A percentile compares a stretch with the other conserved stretches of the same genome.
These are phyloP conservation scores for Schwanniomyces pseudopolymorphus DNA, from an alignment of 805 yeast species.

Conservation along the genomic window DNA sequence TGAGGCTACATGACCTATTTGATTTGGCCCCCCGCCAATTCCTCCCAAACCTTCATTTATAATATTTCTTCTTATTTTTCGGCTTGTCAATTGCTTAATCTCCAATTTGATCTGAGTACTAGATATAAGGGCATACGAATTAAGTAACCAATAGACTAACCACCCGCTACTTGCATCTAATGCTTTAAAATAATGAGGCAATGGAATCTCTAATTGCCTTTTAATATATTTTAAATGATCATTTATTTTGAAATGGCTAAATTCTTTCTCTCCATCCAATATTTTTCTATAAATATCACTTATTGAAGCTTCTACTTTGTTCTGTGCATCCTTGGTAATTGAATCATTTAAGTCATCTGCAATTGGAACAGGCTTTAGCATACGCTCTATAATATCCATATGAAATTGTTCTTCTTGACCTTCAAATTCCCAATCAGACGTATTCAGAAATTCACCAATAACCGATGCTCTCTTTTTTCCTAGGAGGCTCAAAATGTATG, in stretches of 20 bases:
- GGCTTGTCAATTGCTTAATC: conserved; percentile 17
- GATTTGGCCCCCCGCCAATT: conserved; percentile 83
- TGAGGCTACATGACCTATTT: conserved; percentile 80
- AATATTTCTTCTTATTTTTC: conserved; percentile 25
- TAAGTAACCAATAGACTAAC: conserved; percentile 83
- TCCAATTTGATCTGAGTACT: conserved; percentile 25
- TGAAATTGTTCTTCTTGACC: conserved; percentile 11
- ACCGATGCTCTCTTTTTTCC: conserved; percentile 11
- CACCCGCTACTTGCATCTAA: conserved; percentile 92
- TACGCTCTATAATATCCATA: conserved; percentile 6
- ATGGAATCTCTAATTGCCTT: conserved; percentile 36
- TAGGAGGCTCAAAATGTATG: conserved; percentile 18
- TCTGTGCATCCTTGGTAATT: conserved; percentile 38
- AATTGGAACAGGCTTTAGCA: conserved; percentile 13
- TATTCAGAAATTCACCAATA: not conserved
- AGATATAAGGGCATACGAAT: conserved; percentile 31
- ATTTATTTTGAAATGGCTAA: conserved; percentile 16
- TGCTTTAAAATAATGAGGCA: conserved; percentile 52
- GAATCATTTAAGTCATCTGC: conserved; percentile 28
- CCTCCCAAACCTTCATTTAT: conserved; percentile 48
- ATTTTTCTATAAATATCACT: conserved; percentile 27
- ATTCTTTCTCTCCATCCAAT: conserved; percentile 9
- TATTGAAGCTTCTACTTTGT: conserved; percentile 27
- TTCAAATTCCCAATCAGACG: conserved; percentile 19
- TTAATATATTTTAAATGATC: conserved; percentile 47